Evolutionary conservation across 768 basidiomycete genomes (phyloP).

Genomic region (Boletellus emodensis): DNA sequence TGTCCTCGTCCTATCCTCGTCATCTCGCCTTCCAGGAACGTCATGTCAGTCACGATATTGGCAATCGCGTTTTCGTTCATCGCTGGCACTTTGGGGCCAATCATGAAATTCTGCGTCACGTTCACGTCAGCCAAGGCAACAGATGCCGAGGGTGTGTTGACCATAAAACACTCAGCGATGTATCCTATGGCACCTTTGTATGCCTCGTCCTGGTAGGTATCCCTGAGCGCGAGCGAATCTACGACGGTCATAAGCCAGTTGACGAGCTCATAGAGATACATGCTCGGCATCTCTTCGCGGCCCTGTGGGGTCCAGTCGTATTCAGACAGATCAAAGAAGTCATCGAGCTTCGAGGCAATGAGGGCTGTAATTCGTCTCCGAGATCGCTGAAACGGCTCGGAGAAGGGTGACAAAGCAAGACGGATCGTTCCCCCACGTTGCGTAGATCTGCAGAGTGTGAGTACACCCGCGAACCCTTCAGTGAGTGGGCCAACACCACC

Average conservation of each 20-base stretch:
- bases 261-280: conserved; percentile 91
- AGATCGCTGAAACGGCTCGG: conserved; percentile 62
- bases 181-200: conserved; percentile 87
- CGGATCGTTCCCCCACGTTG: conserved; percentile 81
- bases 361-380: conserved; percentile 73
- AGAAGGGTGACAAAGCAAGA: conserved; percentile 64
- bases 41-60: conserved; percentile 81
- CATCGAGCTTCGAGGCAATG: conserved; percentile 89
- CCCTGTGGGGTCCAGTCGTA: conserved; percentile 86
- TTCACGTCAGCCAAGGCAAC: conserved; percentile 3
- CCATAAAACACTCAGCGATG: conserved; percentile 86
- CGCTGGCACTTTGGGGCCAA: conserved; percentile 66
- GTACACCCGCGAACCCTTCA: background rate
- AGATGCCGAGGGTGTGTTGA: conserved; percentile 34
- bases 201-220: conserved; percentile 82
- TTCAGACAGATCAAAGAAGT: conserved; percentile 93
- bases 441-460: conserved; percentile 54
- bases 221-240: conserved; percentile 81
- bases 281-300: conserved; percentile 77
- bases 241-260: conserved; percentile 97
- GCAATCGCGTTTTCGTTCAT: conserved; percentile 89
- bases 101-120: conserved; percentile 61
- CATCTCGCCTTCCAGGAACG: conserved; percentile 86
- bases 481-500: conserved; percentile 41
- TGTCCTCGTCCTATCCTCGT: conserved; percentile 69